A percentile compares a stretch with the other conserved stretches of the same genome.
phyloP scores from a whole-genome alignment of 176 grass and related monocot genomes.

The Raddia distichophylla region DNA sequence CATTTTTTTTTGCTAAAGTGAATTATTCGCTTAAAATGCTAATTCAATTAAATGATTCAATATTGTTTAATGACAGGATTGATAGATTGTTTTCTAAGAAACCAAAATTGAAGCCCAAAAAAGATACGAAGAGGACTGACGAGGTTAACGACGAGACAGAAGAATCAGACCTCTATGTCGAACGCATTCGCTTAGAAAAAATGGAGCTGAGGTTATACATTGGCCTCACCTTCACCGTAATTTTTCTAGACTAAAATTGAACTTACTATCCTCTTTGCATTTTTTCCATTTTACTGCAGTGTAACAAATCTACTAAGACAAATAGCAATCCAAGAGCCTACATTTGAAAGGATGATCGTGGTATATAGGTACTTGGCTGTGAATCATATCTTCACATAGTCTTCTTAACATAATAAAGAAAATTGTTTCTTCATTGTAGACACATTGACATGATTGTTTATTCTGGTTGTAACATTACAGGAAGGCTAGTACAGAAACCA shows the following conservation, averaged over 20 bases:
- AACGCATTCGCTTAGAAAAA: constrained; percentile 82
- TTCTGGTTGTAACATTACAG: constrained; percentile 47
- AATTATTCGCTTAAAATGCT: constrained; percentile 1
- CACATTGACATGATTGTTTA: constrained; percentile 7
- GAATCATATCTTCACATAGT: constrained; percentile 13
- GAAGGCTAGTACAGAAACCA: constrained; percentile 51
- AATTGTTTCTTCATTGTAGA: constrained; percentile 2
- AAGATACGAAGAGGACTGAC: constrained; percentile 69
- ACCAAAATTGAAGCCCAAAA: constrained; percentile 31
- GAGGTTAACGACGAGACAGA: constrained; percentile 51
- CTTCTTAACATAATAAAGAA: constrained; percentile 13
- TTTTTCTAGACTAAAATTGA: constrained; percentile 10
- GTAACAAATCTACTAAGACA: constrained; percentile 63
- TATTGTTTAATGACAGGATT: constrained; percentile 53
- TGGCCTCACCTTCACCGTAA: neutral
- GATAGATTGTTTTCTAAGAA: constrained; percentile 61
- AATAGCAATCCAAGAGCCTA: constrained; percentile 91
- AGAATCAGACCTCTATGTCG: constrained; percentile 64
- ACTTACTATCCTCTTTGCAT: constrained; percentile 25
- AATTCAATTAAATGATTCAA: neutral
- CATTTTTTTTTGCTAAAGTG: neutral
- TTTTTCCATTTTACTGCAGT: constrained; percentile 53
- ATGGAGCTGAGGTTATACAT: constrained; percentile 79
- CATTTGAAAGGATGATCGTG: constrained; percentile 96
- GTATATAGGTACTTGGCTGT: constrained; percentile 66